Conservation (phyloP, 768 basidiomycete genomes). For the Lentinula sp. region DNA sequence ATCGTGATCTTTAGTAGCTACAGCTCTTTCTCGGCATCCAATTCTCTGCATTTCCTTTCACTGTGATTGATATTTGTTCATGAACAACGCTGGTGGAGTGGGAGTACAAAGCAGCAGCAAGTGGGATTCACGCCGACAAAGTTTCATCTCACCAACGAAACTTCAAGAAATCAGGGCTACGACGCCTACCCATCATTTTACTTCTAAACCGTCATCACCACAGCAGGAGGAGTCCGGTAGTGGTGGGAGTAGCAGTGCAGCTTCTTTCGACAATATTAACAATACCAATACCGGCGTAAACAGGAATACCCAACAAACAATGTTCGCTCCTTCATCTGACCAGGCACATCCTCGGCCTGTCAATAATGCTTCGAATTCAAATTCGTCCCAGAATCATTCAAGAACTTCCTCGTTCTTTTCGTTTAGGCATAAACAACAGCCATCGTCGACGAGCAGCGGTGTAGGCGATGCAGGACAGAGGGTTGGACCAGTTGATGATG, state of each 20-base stretch:
- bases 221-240: neutral
- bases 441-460: neutral
- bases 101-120: slow-evolving; percentile 6
- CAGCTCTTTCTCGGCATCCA: too few relatives aligned
- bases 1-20: too few relatives aligned
- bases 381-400: slow-evolving; percentile 27
- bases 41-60: too few relatives aligned
- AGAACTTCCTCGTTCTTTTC: slow-evolving; percentile 64
- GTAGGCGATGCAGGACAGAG: too few relatives aligned
- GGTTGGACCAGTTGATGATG: neutral
- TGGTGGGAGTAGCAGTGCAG: neutral
- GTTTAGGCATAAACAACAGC: slow-evolving; percentile 28
- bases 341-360: slow-evolving; percentile 11
- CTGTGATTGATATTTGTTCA: too few relatives aligned
- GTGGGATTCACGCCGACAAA: slow-evolving; percentile 29
- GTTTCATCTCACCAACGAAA: slow-evolving; percentile 29
- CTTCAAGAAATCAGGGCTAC: slow-evolving; percentile 24
- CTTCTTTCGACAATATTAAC: neutral
- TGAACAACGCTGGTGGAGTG: too few relatives aligned
- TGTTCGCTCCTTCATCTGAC: slow-evolving; percentile 10
- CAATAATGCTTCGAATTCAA: neutral
- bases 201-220: slow-evolving; percentile 1
- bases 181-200: slow-evolving; percentile 7
- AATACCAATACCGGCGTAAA: neutral
- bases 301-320: neutral